phyloP scores from a whole-genome alignment of 805 yeast genomes.

The Vanderwaltozyma polyspora region DNA sequence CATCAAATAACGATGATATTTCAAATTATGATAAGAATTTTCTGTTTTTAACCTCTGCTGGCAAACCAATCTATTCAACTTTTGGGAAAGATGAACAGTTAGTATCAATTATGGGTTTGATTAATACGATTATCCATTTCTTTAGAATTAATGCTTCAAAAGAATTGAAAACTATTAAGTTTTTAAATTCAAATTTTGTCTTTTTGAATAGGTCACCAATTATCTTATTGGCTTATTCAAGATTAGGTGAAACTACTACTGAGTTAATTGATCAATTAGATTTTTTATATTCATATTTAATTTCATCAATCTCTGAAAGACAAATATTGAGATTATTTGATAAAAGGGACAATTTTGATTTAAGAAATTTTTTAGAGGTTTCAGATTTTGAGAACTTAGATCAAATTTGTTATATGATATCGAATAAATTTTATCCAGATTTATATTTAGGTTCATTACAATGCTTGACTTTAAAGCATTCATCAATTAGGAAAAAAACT shows the following conservation, averaged over 20 bases:
- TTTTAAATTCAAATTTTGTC: constrained; percentile 30
- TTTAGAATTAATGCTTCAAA: constrained; percentile 37
- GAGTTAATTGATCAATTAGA: constrained; percentile 56
- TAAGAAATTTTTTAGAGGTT: constrained; percentile 62
- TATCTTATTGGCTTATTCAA: constrained; percentile 58
- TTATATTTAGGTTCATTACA: constrained; percentile 56
- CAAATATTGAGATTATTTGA: constrained; percentile 59
- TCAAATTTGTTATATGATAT: constrained; percentile 44
- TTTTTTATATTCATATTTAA: constrained; percentile 59
- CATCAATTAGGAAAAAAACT: constrained; percentile 45
- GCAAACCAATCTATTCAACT: constrained; percentile 77
- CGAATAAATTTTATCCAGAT: constrained; percentile 43
- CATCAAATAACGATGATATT: not conserved
- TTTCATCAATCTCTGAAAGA: constrained; percentile 77
- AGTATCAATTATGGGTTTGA: constrained; percentile 63
- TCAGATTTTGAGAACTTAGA: constrained; percentile 66
- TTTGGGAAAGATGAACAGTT: constrained; percentile 44
- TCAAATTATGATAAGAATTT: constrained; percentile 45
- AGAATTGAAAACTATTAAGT: constrained; percentile 35
- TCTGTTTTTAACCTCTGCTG: constrained; percentile 71
- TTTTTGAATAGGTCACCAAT: constrained; percentile 59
- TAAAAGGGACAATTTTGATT: constrained; percentile 68
- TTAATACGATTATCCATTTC: constrained; percentile 67
- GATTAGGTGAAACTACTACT: constrained; percentile 39
- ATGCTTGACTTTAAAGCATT: constrained; percentile 45